These are phyloP conservation scores for Pulicaria dysenterica DNA, from an alignment of 129 eudicot genomes.

Conservation along the genomic window DNA sequence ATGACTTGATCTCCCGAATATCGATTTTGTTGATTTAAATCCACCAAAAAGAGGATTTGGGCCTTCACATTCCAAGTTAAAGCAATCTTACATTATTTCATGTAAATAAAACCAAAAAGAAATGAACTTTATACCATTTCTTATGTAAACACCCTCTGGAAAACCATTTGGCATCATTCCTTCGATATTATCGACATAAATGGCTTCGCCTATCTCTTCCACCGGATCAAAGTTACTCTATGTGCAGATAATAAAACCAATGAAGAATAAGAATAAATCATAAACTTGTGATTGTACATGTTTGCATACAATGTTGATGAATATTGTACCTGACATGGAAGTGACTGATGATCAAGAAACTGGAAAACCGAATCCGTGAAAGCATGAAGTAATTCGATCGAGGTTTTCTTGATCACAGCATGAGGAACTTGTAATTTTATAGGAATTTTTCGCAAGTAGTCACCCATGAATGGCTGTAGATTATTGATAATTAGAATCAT, in stretches of 20 bases:
- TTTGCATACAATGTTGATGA: background rate
- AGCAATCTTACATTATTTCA: background rate
- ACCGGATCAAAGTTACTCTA: slow-evolving; percentile 67
- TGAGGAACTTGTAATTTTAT: slow-evolving; percentile 30
- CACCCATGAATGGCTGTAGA: slow-evolving; percentile 50
- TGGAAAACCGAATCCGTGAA: slow-evolving; percentile 53
- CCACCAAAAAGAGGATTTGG: slow-evolving; percentile 87
- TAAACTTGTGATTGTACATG: background rate
- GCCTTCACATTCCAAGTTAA: slow-evolving; percentile 36
- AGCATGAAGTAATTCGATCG: slow-evolving; percentile 48
- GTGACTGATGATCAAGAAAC: slow-evolving; percentile 61
- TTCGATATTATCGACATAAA: slow-evolving; percentile 29
- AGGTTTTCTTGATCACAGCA: slow-evolving; percentile 42
- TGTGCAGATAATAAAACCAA: background rate
- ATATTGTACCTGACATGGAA: slow-evolving; percentile 62
- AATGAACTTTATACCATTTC: slow-evolving; percentile 53
- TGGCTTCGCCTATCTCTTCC: slow-evolving; percentile 48
- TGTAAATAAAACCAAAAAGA: background rate
- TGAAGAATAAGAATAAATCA: background rate
- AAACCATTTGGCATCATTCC: slow-evolving; percentile 59
- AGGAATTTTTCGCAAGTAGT: slow-evolving; percentile 42
- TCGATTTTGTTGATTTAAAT: slow-evolving; percentile 51
- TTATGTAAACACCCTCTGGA: slow-evolving; percentile 64
- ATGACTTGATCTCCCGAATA: slow-evolving; percentile 68
- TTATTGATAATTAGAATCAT: background rate